Base-by-base conservation (phyloP, 164 flowering plant species). In the Aristolochia californica region DNA sequence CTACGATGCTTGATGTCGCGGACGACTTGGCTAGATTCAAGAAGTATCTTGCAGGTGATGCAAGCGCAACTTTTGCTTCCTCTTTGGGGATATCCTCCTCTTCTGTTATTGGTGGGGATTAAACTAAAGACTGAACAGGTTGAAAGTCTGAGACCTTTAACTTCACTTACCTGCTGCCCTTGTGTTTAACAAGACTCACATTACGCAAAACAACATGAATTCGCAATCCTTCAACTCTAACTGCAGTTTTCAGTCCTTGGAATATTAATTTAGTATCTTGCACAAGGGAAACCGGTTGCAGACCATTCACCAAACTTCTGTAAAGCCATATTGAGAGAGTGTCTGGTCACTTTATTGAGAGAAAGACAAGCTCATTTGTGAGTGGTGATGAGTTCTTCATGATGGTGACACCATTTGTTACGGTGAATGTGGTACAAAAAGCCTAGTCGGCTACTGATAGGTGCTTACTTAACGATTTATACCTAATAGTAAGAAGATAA, bases 1-100 rank as follows among this genome's bases (percentile, higher is more conserved):
- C 72, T 27, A 68, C 62, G 24, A 72, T 68, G 75, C 61, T 62
- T 5, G 75, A 72, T 21, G 65, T 69, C 13, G 75, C 72, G 0
- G 75, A 72, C 23, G 75, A 72, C 55, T 60, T 72, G 48, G 72
- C 65, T 51, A 56, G 72, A 45, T 65, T 72, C 44, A 72, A 68
- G 59, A 26, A 69, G 21, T 68, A 68, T 55, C 67, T 72, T 27
- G 26, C 59, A 18, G 75, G 75, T 8, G 70, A 72, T 58, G 57
- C 57, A 13, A 69, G 65, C 5, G 40, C 57, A 27, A 69, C 73
- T 18, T 63, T 66, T 66, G 63, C 70, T 18, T 63, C 70, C 5
- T 66, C 76, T 5, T 52, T 59, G 1, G 68, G 76, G 12, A 62
- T 69, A 3, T 60, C 70, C 38, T 72, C 70, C 30, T 52, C 64